Conservation (phyloP, 2,329 filamentous ascomycete genomes). For the Neoarthrinium moseri region DNA sequence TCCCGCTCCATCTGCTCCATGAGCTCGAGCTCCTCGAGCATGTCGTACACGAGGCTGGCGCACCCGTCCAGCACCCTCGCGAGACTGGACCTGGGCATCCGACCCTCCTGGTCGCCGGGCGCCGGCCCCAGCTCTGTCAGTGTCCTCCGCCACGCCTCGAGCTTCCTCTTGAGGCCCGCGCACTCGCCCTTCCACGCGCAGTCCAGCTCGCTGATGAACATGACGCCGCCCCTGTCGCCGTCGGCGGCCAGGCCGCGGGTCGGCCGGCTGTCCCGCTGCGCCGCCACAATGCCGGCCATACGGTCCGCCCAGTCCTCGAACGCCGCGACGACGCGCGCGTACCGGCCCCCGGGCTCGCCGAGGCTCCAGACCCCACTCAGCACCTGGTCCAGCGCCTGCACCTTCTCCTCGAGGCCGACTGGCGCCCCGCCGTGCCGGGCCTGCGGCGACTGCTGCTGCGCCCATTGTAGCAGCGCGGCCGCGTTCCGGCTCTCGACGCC, state of each 20-base stretch:
- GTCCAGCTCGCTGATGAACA: conserved; percentile 57
- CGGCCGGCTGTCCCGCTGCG: conserved; percentile 35
- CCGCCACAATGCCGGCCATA: conserved; percentile 45
- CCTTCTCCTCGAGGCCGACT: conserved; percentile 48
- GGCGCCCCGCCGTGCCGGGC: conserved; percentile 26
- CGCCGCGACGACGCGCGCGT: conserved; percentile 49
- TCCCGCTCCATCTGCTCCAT: conserved; percentile 64
- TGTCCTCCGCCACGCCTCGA: conserved; percentile 53
- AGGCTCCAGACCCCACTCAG: conserved; percentile 58
- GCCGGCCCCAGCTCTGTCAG: conserved; percentile 41
- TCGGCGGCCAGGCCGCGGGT: conserved; percentile 30
- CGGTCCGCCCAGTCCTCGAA: conserved; percentile 61
- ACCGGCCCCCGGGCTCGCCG: conserved; percentile 54
- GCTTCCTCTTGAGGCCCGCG: conserved; percentile 46
- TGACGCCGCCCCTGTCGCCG: conserved; percentile 30
- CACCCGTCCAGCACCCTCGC: conserved; percentile 21
- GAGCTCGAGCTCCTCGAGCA: conserved; percentile 60
- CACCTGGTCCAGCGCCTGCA: conserved; percentile 57
- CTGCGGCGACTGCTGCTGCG: conserved; percentile 22
- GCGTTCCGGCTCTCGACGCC: conserved; percentile 50
- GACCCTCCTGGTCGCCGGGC: not conserved
- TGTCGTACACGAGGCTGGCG: conserved; percentile 50
- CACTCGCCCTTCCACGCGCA: conserved; percentile 59
- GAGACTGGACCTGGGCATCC: conserved; percentile 19
- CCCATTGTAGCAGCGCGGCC: conserved; percentile 53